Evolutionary conservation across 192 early-diverging fungal species (phyloP), one percentile per base, ranked within the genome.

Genomic region (Glomus cerebriforme): DNA sequence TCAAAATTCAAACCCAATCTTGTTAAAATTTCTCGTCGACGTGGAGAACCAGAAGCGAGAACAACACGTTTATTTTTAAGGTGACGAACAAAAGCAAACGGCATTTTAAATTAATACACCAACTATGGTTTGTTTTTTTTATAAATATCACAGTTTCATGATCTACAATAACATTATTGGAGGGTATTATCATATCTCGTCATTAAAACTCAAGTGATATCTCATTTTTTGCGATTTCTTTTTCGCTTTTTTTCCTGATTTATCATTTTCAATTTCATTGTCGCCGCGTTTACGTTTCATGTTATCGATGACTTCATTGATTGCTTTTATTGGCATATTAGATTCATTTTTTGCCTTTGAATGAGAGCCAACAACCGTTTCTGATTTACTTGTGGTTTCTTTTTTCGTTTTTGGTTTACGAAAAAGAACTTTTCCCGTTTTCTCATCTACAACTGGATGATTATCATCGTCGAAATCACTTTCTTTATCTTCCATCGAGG

Each of bases 31-130:
- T 95, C 92, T 80, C 86, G 88, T 58, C 95, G 90, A 22, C 95
- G 89, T 31, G 93, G 95, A 9, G 95, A 96, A 15, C 87, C 89
- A 0, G 95, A 96, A 29, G 93, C 95, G 10, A 95, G 85, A 45
- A 96, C 68, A 10, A 95, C 82, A n/a, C 83, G 85, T 79, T 90
- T 87, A 9, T 79, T 34, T 64, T 85, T 82, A 32, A 87, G 78
- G 17, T 75, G 10, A 35, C 81, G 29, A 4, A 75, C 31, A 75
- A 62, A 75, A 62, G 49, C 19, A 63, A 73, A 59, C 1, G 47
- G 1, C 71, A 73, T 73, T 54, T 54, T 73, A 12, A 15, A n/a
- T 7, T 68, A 22, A 39, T 39, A 35, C 5, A 35, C n/a, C 7
- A 22, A 67, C 1, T 35, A 43, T 7, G 9, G 6, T 39, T 7